A percentile compares a stretch with the other conserved stretches of the same genome.
Conservation (phyloP, 768 basidiomycete genomes). For the Trametes punicea region DNA sequence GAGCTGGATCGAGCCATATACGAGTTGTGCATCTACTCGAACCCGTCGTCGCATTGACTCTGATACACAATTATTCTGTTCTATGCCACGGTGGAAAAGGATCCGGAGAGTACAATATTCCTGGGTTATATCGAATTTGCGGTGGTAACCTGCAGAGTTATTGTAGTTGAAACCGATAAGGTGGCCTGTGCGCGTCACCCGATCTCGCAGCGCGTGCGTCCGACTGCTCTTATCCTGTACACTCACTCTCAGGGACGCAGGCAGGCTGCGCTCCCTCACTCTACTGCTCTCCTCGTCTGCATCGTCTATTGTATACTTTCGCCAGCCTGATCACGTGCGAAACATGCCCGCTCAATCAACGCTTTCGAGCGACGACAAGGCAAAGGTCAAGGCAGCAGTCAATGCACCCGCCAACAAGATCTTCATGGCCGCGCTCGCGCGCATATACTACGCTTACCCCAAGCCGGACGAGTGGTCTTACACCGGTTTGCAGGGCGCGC, state of each 20-base stretch:
- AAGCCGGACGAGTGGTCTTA: conserved; percentile 79
- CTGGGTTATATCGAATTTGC: background rate
- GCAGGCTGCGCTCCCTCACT: conserved; percentile 11
- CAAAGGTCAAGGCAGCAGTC: conserved; percentile 64
- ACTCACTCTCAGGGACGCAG: conserved; percentile 10
- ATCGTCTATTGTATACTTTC: background rate
- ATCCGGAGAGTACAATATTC: background rate
- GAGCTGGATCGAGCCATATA: no score
- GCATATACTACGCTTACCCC: conserved; percentile 89
- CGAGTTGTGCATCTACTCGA: no score
- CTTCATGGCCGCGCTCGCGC: conserved; percentile 71
- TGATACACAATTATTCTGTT: no score
- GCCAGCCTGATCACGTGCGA: background rate
- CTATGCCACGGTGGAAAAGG: background rate
- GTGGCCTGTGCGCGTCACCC: conserved; percentile 6
- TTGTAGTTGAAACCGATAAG: conserved; percentile 7
- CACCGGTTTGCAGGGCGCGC: conserved; percentile 80
- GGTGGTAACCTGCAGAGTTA: background rate
- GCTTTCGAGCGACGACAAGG: conserved; percentile 72
- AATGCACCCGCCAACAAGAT: conserved; percentile 67
- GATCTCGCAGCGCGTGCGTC: background rate
- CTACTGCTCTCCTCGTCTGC: background rate
- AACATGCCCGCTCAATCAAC: conserved; percentile 73
- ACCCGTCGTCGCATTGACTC: no score
- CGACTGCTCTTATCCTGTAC: conserved; percentile 10